Evolutionary conservation across 352 stramenopile genomes (phyloP).

Genomic region (Pythium periplocum): DNA sequence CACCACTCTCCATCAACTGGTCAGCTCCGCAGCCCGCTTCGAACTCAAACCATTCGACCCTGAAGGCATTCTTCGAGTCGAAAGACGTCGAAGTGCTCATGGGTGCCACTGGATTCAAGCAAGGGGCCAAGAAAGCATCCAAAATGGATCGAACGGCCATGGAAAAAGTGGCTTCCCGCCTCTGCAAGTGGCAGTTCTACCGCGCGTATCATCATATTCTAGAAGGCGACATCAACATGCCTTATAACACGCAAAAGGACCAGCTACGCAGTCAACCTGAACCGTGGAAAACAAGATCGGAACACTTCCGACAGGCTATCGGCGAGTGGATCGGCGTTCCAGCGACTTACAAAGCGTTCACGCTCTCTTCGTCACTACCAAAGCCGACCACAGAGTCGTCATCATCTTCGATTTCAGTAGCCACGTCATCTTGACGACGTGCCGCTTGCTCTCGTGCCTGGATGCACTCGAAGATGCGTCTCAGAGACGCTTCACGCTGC

Average conservation of each 20-base stretch:
- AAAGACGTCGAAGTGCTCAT: conserved; percentile 51
- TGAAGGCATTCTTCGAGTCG: conserved; percentile 26
- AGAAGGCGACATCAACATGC: too few species aligned
- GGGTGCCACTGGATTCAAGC: conserved; percentile 55
- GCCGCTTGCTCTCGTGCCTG: not conserved
- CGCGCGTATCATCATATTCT: conserved; percentile 9
- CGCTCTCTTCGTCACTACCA: conserved; percentile 2
- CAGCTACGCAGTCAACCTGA: too few species aligned
- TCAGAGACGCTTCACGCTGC: conserved; percentile 31
- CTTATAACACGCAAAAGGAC: too few species aligned
- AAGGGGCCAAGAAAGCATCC: conserved; percentile 62
- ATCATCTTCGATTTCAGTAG: conserved; percentile 1
- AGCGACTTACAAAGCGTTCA: conserved; percentile 13
- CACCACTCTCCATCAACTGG: conserved; percentile 59
- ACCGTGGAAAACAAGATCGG: not conserved
- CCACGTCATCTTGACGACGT: not conserved
- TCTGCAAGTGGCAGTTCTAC: conserved; percentile 59
- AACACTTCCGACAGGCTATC: conserved; percentile 13
- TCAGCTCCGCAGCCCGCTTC: conserved; percentile 23
- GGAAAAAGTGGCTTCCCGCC: conserved; percentile 50
- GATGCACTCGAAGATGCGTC: conserved; percentile 15
- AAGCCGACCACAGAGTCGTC: conserved; percentile 6
- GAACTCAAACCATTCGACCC: too few species aligned
- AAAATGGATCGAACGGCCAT: conserved; percentile 39
- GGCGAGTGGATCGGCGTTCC: conserved; percentile 31